Conservation (phyloP, 768 basidiomycete genomes). For the Cubamyces sp. region DNA sequence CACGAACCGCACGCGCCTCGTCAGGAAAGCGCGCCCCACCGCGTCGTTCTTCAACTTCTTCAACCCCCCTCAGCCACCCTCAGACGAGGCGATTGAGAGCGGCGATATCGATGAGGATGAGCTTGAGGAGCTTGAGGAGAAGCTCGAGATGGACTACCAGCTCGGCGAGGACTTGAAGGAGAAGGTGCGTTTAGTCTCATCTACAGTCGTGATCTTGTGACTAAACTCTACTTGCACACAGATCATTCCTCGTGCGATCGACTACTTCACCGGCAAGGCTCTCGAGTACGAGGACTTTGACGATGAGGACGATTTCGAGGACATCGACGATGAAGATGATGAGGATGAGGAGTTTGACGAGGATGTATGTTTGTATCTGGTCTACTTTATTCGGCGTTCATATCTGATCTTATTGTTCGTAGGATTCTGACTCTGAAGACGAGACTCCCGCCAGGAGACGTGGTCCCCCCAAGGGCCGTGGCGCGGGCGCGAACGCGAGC, state of each 20-base stretch:
- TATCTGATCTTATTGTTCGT: slow-evolving; percentile 18
- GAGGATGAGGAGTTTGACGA: slow-evolving; percentile 64
- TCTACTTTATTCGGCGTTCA: neutral
- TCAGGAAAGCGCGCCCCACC: slow-evolving; percentile 85
- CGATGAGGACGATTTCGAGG: slow-evolving; percentile 62
- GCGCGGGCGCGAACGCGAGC: slow-evolving; percentile 47
- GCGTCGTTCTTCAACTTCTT: slow-evolving; percentile 99
- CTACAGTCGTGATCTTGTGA: neutral
- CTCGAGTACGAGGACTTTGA: slow-evolving; percentile 74
- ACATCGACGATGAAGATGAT: slow-evolving; percentile 59
- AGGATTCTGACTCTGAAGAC: slow-evolving; percentile 75
- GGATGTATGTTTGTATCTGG: slow-evolving; percentile 46
- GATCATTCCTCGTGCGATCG: slow-evolving; percentile 94
- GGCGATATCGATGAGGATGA: slow-evolving; percentile 83
- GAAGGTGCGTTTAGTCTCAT: slow-evolving; percentile 56
- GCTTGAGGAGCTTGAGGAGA: slow-evolving; percentile 88
- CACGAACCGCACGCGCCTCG: slow-evolving; percentile 81
- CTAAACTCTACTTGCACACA: slow-evolving; percentile 36
- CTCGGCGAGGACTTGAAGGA: slow-evolving; percentile 98
- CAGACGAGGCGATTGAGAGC: slow-evolving; percentile 66
- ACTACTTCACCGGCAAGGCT: slow-evolving; percentile 98
- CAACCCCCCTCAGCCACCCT: slow-evolving; percentile 74
- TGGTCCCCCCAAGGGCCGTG: slow-evolving; percentile 59
- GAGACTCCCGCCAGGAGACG: slow-evolving; percentile 64
- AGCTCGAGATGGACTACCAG: slow-evolving; percentile 96